Conservation (phyloP, 2,329 filamentous ascomycete genomes). For the Penicillium expansum region DNA sequence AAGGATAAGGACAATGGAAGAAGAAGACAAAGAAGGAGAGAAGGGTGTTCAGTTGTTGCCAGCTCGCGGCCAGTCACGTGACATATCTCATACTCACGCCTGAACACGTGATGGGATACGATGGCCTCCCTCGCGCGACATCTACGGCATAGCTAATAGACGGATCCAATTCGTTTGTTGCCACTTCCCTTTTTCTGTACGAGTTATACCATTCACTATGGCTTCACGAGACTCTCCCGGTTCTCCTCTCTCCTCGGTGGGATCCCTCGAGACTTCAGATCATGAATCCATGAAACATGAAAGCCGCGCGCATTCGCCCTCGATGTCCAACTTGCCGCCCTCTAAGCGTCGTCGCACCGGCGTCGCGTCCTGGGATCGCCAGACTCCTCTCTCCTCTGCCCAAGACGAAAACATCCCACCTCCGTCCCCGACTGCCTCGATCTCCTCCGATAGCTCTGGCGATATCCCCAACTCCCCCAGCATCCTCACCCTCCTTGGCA, state of each 20-base stretch:
- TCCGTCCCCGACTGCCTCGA: conserved; percentile 60
- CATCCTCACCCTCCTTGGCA: conserved; percentile 44
- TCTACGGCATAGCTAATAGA: neutral
- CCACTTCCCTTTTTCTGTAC: neutral
- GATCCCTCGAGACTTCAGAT: conserved; percentile 58
- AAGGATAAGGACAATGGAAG: neutral
- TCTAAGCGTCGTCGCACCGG: conserved; percentile 51
- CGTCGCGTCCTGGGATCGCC: conserved; percentile 46
- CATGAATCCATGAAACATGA: conserved; percentile 56
- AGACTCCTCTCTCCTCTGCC: conserved; percentile 50
- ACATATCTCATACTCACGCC: neutral
- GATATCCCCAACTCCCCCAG: conserved; percentile 72
- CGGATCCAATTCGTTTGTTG: neutral
- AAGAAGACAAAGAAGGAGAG: conserved; percentile 5
- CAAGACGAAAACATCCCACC: conserved; percentile 41
- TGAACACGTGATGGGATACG: conserved; percentile 11
- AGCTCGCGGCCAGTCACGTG: neutral
- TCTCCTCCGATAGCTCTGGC: conserved; percentile 88
- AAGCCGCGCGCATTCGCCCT: conserved; percentile 47
- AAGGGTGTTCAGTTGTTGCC: neutral
- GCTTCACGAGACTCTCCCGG: conserved; percentile 53
- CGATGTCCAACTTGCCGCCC: conserved; percentile 43
- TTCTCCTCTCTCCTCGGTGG: conserved; percentile 64
- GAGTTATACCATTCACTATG: conserved; percentile 32
- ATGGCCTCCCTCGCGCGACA: conserved; percentile 7